Percentiles rank a stretch among this genome's conserved stretches.
phyloP scores from a whole-genome alignment of 1,284 basidiomycete genomes.

The Fomitopsis schrenkii region DNA sequence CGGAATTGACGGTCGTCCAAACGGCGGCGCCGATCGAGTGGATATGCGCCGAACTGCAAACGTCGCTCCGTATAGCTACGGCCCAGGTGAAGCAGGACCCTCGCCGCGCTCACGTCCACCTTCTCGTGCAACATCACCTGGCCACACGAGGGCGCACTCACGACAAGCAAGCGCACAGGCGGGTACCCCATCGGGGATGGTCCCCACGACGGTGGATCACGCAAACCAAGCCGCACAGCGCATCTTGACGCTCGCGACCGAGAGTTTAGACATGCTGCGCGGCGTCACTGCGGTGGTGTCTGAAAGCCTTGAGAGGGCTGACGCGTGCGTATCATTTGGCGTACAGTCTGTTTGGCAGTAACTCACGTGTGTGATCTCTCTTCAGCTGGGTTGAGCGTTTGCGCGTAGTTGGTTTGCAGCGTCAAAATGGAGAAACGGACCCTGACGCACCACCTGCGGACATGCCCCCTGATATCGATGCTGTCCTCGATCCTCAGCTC shows the following conservation, averaged over 20 bases:
- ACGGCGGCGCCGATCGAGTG: slow-evolving; percentile 9
- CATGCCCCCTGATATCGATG: slow-evolving; percentile 2
- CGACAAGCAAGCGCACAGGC: slow-evolving; percentile 21
- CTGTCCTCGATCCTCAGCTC: slow-evolving; percentile 6
- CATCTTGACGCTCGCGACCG: slow-evolving; percentile 81
- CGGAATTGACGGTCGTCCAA: neutral
- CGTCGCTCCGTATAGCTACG: slow-evolving; percentile 25
- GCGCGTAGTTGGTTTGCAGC: slow-evolving; percentile 70
- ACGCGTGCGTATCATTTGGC: slow-evolving; percentile 55
- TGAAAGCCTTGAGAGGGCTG: slow-evolving; percentile 85
- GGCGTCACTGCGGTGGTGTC: slow-evolving; percentile 84
- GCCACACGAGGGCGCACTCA: slow-evolving; percentile 18
- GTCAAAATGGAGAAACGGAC: slow-evolving; percentile 30
- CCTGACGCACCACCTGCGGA: slow-evolving; percentile 8
- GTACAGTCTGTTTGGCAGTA: neutral
- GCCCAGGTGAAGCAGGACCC: slow-evolving; percentile 25
- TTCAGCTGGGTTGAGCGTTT: slow-evolving; percentile 76
- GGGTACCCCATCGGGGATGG: slow-evolving; percentile 1
- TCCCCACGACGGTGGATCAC: slow-evolving; percentile 45
- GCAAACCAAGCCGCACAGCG: slow-evolving; percentile 75
- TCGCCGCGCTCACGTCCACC: slow-evolving; percentile 29
- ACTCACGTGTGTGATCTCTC: neutral
- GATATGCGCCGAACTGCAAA: slow-evolving; percentile 15
- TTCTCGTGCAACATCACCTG: slow-evolving; percentile 28
- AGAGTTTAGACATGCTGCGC: slow-evolving; percentile 89